Evolutionary conservation across 139 green algal species (phyloP).

Genomic region (Coccomyxa sp.): DNA sequence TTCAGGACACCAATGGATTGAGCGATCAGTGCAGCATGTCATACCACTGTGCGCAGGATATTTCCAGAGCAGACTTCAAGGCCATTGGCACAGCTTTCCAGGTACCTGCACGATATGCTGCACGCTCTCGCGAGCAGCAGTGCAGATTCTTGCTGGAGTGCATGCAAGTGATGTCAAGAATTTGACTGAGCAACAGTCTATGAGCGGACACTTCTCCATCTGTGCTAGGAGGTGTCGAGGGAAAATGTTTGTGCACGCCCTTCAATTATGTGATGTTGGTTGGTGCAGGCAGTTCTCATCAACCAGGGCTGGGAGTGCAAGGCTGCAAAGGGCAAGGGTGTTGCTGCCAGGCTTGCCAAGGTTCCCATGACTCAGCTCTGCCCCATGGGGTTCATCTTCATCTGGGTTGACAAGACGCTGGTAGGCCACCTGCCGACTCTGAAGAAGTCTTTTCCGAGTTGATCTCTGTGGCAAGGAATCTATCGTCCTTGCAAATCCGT

Average conservation of each 20-base stretch:
- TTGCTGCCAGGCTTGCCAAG: slow-evolving; percentile 24
- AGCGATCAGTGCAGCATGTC: neutral
- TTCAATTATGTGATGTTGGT: neutral
- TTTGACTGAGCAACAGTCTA: too few species aligned
- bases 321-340: neutral
- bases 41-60: neutral
- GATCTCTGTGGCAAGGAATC: neutral
- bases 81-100: neutral
- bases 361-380: slow-evolving; percentile 68
- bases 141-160: too few species aligned
- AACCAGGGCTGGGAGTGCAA: slow-evolving; percentile 56
- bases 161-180: too few species aligned
- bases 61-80: slow-evolving; percentile 7
- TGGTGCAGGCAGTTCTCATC: slow-evolving; percentile 49
- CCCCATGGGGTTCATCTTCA: slow-evolving; percentile 82
- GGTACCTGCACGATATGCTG: too few species aligned
- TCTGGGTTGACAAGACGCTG: slow-evolving; percentile 75
- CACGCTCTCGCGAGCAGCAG: too few species aligned
- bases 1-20: too few species aligned
- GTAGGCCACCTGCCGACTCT: slow-evolving; percentile 15
- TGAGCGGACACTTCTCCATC: too few species aligned
- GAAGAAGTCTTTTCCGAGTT: neutral
- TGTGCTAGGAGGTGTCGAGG: too few species aligned
- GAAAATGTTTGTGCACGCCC: too few species aligned
- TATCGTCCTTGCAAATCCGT: too few species aligned